Evolutionary conservation across 2,329 filamentous ascomycete genomes (phyloP).

Genomic region (Venturiaceae sp.): DNA sequence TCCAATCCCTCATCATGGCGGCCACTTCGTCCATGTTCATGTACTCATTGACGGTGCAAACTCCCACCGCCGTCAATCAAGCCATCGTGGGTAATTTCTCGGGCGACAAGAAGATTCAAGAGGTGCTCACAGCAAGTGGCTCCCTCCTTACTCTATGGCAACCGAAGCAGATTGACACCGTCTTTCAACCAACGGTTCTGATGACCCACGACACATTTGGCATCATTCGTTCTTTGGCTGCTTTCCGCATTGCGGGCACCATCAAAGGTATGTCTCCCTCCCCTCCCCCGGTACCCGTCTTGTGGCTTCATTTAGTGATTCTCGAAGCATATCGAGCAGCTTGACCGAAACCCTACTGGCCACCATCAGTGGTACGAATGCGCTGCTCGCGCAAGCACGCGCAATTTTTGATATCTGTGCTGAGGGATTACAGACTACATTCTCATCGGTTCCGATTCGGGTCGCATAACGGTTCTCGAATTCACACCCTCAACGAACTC

Average conservation of each 20-base stretch:
- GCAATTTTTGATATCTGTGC: background rate
- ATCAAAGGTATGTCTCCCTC: slow-evolving; percentile 71
- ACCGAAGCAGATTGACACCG: slow-evolving; percentile 75
- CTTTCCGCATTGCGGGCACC: slow-evolving; percentile 87
- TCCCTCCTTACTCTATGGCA: slow-evolving; percentile 82
- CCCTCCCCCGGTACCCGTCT: slow-evolving; percentile 12
- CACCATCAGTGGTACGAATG: background rate
- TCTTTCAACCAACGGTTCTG: slow-evolving; percentile 59
- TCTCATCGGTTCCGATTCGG: slow-evolving; percentile 90
- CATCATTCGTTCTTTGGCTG: slow-evolving; percentile 80
- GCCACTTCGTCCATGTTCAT: slow-evolving; percentile 98
- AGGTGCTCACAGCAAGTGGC: slow-evolving; percentile 88
- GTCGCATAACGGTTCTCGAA: slow-evolving; percentile 87
- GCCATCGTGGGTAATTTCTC: slow-evolving; percentile 92
- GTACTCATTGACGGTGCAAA: slow-evolving; percentile 93
- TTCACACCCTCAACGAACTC: slow-evolving; percentile 79
- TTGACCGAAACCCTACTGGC: slow-evolving; percentile 13
- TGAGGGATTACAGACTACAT: slow-evolving; percentile 64
- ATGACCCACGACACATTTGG: slow-evolving; percentile 93
- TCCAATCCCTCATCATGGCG: slow-evolving; percentile 57
- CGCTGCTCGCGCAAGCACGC: background rate
- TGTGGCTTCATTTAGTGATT: slow-evolving; percentile 38
- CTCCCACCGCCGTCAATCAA: slow-evolving; percentile 79
- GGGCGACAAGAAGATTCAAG: slow-evolving; percentile 83
- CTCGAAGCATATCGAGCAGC: slow-evolving; percentile 23